Evolutionary conservation across 2,329 filamentous ascomycete genomes (phyloP), one percentile per base, ranked within the genome.

Genomic region (Trichophyton simii): DNA sequence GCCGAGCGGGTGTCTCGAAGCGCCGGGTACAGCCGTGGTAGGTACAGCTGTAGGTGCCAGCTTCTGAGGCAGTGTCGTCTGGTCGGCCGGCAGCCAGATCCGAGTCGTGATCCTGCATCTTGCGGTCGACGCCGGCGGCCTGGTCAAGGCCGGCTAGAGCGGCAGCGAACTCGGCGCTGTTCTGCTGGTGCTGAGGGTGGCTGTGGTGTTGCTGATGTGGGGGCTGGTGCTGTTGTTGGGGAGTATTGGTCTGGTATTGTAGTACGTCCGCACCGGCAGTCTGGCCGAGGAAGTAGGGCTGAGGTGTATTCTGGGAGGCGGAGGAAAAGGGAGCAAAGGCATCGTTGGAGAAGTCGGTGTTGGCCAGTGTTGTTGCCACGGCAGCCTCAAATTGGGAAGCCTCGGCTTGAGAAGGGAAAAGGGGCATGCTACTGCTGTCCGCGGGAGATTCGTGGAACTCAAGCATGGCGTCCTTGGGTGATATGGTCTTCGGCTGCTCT

Each of bases 11-110:
- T 0, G 90, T 90, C 67, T 95, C 89, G 70, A 99, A 99, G 60
- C 94, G 87, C 66, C 87, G 79, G 0, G 86, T 86, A 71, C 94
- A 97, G 9, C 91, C 90, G 69, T 95, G 91, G 69, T 96, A 96
- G 0, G 91, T 96, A 75, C 94, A 99, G 0, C 91, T 95, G 76
- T 96, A 99, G 0, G 91, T 96, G 11, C 92, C 92, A 20, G 86
- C 83, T 66, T 95, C 89, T 0, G 90, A 88, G 15, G 79, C 79
- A 1, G 86, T 85, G 46, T 84, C 80, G 1, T 77, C 72, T 0
- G 90, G 89, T 78, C 83, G 78, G 65, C 55, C 55, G 15, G 50
- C 13, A 4, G 50, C n/a, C 18, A 48, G 6, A 22, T 20, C 44
- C 20, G 44, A 22, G 44, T 48, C 44, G 9, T 11, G 50, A 25